Evolutionary conservation across 495 filamentous ascomycete species (phyloP).

Genomic region (Neurospora sp.): DNA sequence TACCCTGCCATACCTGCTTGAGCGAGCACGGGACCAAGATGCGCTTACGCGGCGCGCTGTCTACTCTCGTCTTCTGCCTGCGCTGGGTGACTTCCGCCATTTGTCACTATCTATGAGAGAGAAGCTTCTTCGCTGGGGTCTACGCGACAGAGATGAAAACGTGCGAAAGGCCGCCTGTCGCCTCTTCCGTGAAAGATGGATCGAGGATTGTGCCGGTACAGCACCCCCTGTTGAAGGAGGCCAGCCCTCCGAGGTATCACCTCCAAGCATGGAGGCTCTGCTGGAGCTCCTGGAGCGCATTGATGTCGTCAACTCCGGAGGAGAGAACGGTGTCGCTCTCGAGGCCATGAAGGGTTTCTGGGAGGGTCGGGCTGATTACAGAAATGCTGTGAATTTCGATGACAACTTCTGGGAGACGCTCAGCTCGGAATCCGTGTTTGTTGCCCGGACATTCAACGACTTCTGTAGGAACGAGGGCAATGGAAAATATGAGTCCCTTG

Average conservation of each 20-base stretch:
- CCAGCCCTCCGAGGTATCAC: constrained; percentile 41
- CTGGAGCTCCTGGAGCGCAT: constrained; percentile 90
- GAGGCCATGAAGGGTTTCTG: constrained; percentile 95
- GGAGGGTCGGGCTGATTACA: constrained; percentile 86
- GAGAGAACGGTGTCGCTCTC: constrained; percentile 78
- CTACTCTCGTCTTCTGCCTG: constrained; percentile 80
- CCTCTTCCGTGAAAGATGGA: constrained; percentile 89
- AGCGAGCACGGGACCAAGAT: constrained; percentile 85
- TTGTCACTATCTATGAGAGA: constrained; percentile 91
- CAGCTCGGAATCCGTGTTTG: constrained; percentile 76
- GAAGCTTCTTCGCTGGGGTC: constrained; percentile 89
- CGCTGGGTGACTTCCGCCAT: constrained; percentile 91
- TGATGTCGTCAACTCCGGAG: constrained; percentile 80
- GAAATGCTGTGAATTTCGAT: constrained; percentile 69
- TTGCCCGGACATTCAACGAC: constrained; percentile 85
- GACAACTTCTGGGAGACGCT: constrained; percentile 83
- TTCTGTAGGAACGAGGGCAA: constrained; percentile 68
- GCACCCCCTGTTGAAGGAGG: constrained; percentile 34
- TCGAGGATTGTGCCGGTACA: constrained; percentile 80
- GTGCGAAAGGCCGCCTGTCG: constrained; percentile 85
- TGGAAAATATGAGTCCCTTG: constrained; percentile 56
- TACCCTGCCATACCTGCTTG: constrained; percentile 85
- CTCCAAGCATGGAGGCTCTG: constrained; percentile 63
- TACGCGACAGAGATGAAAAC: constrained; percentile 89
- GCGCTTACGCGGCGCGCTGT: constrained; percentile 70